Evolutionary conservation across 371 early-diverging fungal genomes (phyloP).

Genomic region (Lichtheimia hyalospora): DNA sequence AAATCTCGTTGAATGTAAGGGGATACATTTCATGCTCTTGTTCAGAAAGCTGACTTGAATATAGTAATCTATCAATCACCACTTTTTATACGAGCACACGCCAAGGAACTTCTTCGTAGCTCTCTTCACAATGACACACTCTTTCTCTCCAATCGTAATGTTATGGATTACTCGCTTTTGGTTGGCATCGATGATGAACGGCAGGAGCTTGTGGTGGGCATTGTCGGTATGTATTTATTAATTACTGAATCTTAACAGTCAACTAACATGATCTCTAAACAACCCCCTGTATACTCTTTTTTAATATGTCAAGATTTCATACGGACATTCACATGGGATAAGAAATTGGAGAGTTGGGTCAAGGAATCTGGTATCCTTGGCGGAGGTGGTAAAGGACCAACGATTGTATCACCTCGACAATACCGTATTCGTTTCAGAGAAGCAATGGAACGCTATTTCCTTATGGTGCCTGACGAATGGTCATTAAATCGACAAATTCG

Average conservation of each 20-base stretch:
- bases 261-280: background rate
- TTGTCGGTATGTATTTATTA: slow-evolving; percentile 69
- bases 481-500: slow-evolving; percentile 21
- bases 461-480: slow-evolving; percentile 77
- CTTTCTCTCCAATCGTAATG: slow-evolving; percentile 85
- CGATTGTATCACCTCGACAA: slow-evolving; percentile 92
- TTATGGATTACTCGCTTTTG: slow-evolving; percentile 97
- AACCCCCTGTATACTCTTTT: background rate
- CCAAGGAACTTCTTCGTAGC: slow-evolving; percentile 80
- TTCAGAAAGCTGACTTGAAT: background rate
- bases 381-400: slow-evolving; percentile 88
- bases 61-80: slow-evolving; percentile 83
- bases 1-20: slow-evolving; percentile 84
- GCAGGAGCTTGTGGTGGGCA: slow-evolving; percentile 90
- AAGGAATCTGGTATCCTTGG: slow-evolving; percentile 90
- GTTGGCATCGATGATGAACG: slow-evolving; percentile 89
- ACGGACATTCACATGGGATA: slow-evolving; percentile 97
- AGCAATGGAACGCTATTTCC: slow-evolving; percentile 91
- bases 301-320: slow-evolving; percentile 74
- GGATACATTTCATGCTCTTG: background rate
- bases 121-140: slow-evolving; percentile 91
- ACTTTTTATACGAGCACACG: slow-evolving; percentile 87
- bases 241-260: background rate
- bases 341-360: slow-evolving; percentile 95
- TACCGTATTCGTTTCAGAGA: slow-evolving; percentile 91